Evolutionary conservation across 768 basidiomycete species (phyloP), one percentile per base, ranked within the genome.

Genomic region (Mycena vitilis): DNA sequence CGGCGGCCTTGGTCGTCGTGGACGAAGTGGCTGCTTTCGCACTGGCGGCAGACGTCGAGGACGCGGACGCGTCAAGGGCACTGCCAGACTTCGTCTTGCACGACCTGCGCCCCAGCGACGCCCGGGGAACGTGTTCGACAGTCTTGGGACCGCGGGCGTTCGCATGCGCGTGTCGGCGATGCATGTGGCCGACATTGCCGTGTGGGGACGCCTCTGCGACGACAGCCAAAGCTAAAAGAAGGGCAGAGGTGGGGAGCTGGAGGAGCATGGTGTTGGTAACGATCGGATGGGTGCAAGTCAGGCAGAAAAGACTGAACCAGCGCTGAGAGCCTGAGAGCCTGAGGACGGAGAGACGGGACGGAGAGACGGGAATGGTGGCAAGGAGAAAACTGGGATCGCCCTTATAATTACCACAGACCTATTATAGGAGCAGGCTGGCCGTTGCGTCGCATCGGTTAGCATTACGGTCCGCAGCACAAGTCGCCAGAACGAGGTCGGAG

Each of bases 231-330:
- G 72, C 56, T 37, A 77, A 56, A 60, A 77, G 51, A 52, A 73
- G 65, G 44, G 71, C 71, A 58, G 74, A 73, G 25, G 69, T 65
- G 67, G 73, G 70, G 60, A 75, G 66, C 56, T 69, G 74, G 66
- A 69, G 68, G 67, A 75, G 68, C 76, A 75, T 74, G 51, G 63
- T 30, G 30, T 5, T 3, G 30, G 30, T 68, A 63, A 68, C 40
- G 62, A 64, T 62, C 45, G 71, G 48, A 51, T 44, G 65, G 60
- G 54, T 40, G 54, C 38, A 23, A 54, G 44, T 67, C 67, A 60
- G 71, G 64, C 60, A 61, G 40, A 65, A 63, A 64, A 16, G 55
- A 59, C 57, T 51, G 53, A 37, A 64, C 8, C 6, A 13, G 67
- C 71, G 56, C n/a, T n/a, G n/a, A n/a, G n/a, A n/a, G n/a, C n/a